Evolutionary conservation across 169 alveolate genomes (phyloP), one percentile per base, ranked within the genome.

Genomic region (Cryptosporidium parvum): DNA sequence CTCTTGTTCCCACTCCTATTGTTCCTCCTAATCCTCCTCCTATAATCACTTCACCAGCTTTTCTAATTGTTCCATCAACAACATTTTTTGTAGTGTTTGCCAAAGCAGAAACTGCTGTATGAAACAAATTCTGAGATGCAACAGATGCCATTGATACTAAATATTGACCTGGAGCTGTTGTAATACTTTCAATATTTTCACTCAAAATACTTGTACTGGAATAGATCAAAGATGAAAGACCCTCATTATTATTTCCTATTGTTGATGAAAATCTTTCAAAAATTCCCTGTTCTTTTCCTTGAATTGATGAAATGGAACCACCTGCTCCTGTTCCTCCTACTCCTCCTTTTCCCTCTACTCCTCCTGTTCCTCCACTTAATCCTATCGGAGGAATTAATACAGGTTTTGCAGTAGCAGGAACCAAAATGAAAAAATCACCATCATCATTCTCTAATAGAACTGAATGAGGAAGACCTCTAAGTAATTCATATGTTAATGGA

Each of bases 361-460:
- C n/a, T 23, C 29, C 56, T n/a, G 0, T 5, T 4, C 9, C 21
- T 62, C 45, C 45, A 26, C 71, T 18, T 0, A 18, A n/a, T 62
- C 37, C 72, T n/a, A 35, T 65, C 3, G 86, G 85, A 45, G 80
- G 62, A 33, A 91, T 84, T 9, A 86, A 51, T 7, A 85, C 31
- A 31, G 94, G 94, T 33, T 85, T 86, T 33, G 67, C 65, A 10
- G 91, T 37, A 21, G 93, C 87, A 42, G 93, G 91, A 14, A 53
- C 85, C 35, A 92, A 92, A n/a, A 92, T 45, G 52, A 92, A 92
- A 42, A 92, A 56, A 35, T 92, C 94, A n/a, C 92, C 92, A 37
- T 86, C 93, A 33, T 92, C 94, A 65, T 92, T 92, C 31, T 89
- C 85, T n/a, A 92, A 86, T 29, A 92, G 86, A 39, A 92, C 59